A percentile compares a stretch with the other conserved stretches of the same genome.
Conservation (phyloP, 768 basidiomycete species). For the Leccinum subgranulosum region DNA sequence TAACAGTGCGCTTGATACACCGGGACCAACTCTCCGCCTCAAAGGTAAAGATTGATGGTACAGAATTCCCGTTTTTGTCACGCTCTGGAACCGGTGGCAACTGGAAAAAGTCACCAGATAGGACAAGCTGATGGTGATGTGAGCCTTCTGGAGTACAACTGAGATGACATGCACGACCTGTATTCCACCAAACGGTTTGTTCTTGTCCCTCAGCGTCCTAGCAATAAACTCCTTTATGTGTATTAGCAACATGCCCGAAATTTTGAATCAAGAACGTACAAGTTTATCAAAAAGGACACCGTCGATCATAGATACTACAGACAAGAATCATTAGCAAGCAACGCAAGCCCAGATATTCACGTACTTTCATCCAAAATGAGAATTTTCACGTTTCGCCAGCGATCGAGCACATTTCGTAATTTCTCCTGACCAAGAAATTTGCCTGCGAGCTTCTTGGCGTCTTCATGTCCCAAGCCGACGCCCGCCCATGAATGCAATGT, state of each 20-base stretch:
- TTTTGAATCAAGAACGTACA: slow-evolving; percentile 35
- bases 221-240: slow-evolving; percentile 57
- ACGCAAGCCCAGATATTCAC: slow-evolving; percentile 16
- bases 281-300: slow-evolving; percentile 79
- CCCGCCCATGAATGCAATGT: slow-evolving; percentile 86
- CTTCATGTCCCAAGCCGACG: slow-evolving; percentile 67
- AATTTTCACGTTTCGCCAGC: slow-evolving; percentile 62
- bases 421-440: slow-evolving; percentile 48
- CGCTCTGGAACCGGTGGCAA: slow-evolving; percentile 73
- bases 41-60: slow-evolving; percentile 67
- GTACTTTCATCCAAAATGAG: slow-evolving; percentile 86
- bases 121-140: slow-evolving; percentile 51
- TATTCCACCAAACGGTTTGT: slow-evolving; percentile 78
- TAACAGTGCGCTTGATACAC: slow-evolving; percentile 56
- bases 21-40: slow-evolving; percentile 71
- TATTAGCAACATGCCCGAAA: slow-evolving; percentile 34
- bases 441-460: slow-evolving; percentile 46
- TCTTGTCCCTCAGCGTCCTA: slow-evolving; percentile 47
- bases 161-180: slow-evolving; percentile 48
- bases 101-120: slow-evolving; percentile 91
- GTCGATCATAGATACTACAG: slow-evolving; percentile 85
- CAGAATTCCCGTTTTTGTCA: slow-evolving; percentile 44
- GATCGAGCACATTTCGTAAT: slow-evolving; percentile 39
- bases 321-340: not conserved
- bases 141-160: not conserved